Percentiles rank a stretch among this genome's conserved stretches.
These are phyloP conservation scores for Berkeleyomyces rouxiae DNA, from an alignment of 2,329 filamentous ascomycete species.

Conservation along the genomic window DNA sequence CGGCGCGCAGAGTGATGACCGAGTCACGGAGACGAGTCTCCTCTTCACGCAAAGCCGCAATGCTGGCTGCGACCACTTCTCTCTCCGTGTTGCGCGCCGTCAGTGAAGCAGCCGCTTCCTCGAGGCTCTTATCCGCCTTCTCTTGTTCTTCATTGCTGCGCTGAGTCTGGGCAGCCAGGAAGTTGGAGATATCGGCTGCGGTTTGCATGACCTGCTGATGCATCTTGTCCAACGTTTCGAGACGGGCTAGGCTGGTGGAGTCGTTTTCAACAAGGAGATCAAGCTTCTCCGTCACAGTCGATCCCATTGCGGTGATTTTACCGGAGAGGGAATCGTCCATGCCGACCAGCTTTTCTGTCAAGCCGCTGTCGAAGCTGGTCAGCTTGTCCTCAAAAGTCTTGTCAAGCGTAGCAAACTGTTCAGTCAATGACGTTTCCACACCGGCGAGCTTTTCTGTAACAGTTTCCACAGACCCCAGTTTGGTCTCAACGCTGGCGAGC, in stretches of 20 bases:
- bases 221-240: slow-evolving; percentile 55
- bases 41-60: slow-evolving; percentile 34
- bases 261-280: slow-evolving; percentile 23
- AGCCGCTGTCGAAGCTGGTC: slow-evolving; percentile 1
- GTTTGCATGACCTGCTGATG: slow-evolving; percentile 75
- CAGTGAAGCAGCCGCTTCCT: slow-evolving; percentile 64
- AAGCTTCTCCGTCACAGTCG: slow-evolving; percentile 30
- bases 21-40: slow-evolving; percentile 36
- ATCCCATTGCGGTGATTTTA: slow-evolving; percentile 5
- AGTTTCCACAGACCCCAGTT: slow-evolving; percentile 4
- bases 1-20: slow-evolving; percentile 42
- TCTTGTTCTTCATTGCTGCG: slow-evolving; percentile 63
- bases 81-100: slow-evolving; percentile 56
- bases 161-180: slow-evolving; percentile 60
- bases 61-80: slow-evolving; percentile 41
- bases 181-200: slow-evolving; percentile 67
- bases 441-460: slow-evolving; percentile 5
- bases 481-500: not conserved
- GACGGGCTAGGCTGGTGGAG: slow-evolving; percentile 34
- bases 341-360: slow-evolving; percentile 11
- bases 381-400: slow-evolving; percentile 10
- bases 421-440: slow-evolving; percentile 6
- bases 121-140: slow-evolving; percentile 59
- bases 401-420: slow-evolving; percentile 9
- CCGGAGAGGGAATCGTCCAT: slow-evolving; percentile 9